Evolutionary conservation across 257 asterid genomes (phyloP).

Genomic region (Salvia hispanica): DNA sequence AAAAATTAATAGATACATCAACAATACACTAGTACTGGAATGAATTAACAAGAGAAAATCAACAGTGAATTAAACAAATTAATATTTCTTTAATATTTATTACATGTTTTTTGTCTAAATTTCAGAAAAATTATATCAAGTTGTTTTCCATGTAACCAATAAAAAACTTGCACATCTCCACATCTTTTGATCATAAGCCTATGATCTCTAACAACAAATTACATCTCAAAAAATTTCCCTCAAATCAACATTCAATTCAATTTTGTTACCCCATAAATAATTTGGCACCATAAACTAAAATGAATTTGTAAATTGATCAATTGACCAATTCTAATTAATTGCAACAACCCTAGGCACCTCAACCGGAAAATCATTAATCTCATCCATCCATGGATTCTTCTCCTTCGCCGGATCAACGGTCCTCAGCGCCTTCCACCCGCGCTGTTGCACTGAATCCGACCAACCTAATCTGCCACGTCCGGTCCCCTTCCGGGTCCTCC

Average conservation of each 20-base stretch:
- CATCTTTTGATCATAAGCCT: background rate
- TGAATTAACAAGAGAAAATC: background rate
- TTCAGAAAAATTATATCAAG: background rate
- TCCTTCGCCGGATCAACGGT: slow-evolving; percentile 42
- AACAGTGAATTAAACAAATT: background rate
- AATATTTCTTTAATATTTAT: background rate
- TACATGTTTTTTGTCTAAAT: background rate
- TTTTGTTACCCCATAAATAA: no score
- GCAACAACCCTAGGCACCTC: slow-evolving; percentile 47
- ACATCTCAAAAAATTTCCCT: background rate
- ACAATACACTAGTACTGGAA: no score
- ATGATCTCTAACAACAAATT: slow-evolving; percentile 3
- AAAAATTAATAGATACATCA: no score
- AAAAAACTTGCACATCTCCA: background rate
- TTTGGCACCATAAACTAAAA: background rate
- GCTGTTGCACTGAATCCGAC: slow-evolving; percentile 50
- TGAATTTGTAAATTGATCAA: no score
- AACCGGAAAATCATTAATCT: slow-evolving; percentile 50
- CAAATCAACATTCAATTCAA: background rate
- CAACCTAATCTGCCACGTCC: slow-evolving; percentile 53
- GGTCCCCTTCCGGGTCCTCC: slow-evolving; percentile 42
- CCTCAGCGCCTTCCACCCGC: slow-evolving; percentile 44
- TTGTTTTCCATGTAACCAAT: background rate
- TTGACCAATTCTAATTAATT: slow-evolving; percentile 1
- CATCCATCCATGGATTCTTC: slow-evolving; percentile 56